Percentiles rank a stretch among this genome's conserved stretches.
These are phyloP conservation scores for Aspergillus nidulans DNA, from an alignment of 495 filamentous ascomycete species.

Conservation along the genomic window DNA sequence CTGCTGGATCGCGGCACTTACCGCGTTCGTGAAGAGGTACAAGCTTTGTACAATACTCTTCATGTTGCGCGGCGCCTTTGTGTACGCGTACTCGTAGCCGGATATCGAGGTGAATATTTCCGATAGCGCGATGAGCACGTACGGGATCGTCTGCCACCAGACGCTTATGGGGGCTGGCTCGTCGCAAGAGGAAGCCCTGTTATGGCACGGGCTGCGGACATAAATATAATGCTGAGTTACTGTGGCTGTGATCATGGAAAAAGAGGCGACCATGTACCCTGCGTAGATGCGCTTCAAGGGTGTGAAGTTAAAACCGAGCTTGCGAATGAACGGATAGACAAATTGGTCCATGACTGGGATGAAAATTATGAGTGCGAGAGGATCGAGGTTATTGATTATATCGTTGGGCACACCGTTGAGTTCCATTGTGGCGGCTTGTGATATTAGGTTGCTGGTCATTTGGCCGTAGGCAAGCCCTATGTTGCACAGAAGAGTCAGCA, in stretches of 20 bases:
- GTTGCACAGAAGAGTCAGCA: neutral
- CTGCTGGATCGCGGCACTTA: conserved; percentile 59
- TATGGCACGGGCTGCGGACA: conserved; percentile 48
- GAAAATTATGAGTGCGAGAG: conserved; percentile 63
- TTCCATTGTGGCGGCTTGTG: conserved; percentile 47
- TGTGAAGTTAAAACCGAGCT: conserved; percentile 53
- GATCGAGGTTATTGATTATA: conserved; percentile 66
- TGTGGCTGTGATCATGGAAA: conserved; percentile 56
- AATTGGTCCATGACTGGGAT: conserved; percentile 64
- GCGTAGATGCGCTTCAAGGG: conserved; percentile 65
- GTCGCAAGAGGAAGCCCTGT: conserved; percentile 42
- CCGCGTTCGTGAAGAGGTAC: conserved; percentile 60
- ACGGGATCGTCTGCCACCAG: conserved; percentile 54
- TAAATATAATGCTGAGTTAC: conserved; percentile 68
- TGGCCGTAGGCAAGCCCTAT: conserved; percentile 52
- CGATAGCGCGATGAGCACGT: conserved; percentile 60
- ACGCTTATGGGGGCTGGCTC: conserved; percentile 44
- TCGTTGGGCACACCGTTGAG: conserved; percentile 60
- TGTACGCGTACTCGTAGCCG: conserved; percentile 46
- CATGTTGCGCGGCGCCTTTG: conserved; percentile 36
- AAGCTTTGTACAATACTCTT: conserved; percentile 51
- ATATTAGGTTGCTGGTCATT: conserved; percentile 60
- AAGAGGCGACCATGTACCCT: conserved; percentile 57
- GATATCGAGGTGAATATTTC: conserved; percentile 65
- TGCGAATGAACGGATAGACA: conserved; percentile 61